phyloP scores from a whole-genome alignment of 1,284 basidiomycete species.

The Grifola frondosa region DNA sequence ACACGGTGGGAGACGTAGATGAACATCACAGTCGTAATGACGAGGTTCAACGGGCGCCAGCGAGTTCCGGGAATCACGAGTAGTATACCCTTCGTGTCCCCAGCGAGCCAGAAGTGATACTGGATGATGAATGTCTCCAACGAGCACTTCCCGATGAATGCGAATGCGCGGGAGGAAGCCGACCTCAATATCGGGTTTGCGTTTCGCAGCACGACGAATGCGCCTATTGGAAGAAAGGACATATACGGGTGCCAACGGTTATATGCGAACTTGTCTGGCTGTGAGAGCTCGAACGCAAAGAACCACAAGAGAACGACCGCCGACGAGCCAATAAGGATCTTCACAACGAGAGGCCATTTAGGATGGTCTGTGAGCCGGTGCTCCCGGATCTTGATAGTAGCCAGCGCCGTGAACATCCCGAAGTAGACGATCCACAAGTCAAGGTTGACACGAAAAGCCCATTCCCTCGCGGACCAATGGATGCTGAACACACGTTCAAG shows the following conservation, averaged over 20 bases:
- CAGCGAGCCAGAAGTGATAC: conserved; percentile 87
- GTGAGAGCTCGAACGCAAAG: conserved; percentile 76
- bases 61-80: conserved; percentile 74
- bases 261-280: conserved; percentile 80
- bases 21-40: conserved; percentile 75
- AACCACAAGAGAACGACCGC: conserved; percentile 68
- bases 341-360: conserved; percentile 58
- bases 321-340: conserved; percentile 48
- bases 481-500: conserved; percentile 70
- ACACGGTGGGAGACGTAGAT: conserved; percentile 78
- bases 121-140: conserved; percentile 88
- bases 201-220: conserved; percentile 77
- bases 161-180: conserved; percentile 66
- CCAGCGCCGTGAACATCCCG: conserved; percentile 79
- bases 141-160: conserved; percentile 80
- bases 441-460: conserved; percentile 83
- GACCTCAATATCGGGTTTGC: conserved; percentile 71
- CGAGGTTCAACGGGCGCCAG: conserved; percentile 75
- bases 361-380: conserved; percentile 67
- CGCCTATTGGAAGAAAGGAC: conserved; percentile 77
- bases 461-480: conserved; percentile 81
- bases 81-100: conserved; percentile 83
- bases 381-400: conserved; percentile 76
- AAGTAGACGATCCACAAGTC: conserved; percentile 87
- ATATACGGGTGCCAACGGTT: conserved; percentile 84